Evolutionary conservation across 2,329 filamentous ascomycete genomes (phyloP), one percentile per base, ranked within the genome.

Genomic region (Scolecobasidium constrictum): DNA sequence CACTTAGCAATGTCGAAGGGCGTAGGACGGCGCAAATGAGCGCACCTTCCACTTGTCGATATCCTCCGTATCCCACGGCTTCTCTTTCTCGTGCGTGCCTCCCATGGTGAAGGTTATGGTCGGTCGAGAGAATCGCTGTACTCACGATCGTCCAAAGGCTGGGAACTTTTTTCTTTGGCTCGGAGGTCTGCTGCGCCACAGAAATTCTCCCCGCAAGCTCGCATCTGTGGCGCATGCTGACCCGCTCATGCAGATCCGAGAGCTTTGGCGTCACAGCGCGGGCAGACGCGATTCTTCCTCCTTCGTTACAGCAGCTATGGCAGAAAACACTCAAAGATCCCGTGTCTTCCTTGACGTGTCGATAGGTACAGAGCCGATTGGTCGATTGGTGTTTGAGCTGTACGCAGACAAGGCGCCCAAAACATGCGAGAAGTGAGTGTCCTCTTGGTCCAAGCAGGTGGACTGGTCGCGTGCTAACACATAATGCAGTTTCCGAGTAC

Each of bases 61-160:
- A 56, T 95, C 92, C 49, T 94, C 88, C 44, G 88, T 94, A 56
- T 95, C 88, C 88, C 88, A 93, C 43, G 86, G 84, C 63, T 94
- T 94, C 3, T 93, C 86, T 52, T 77, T 82, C 48, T 94, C 83
- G 66, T 94, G 78, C 50, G 83, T 94, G 21, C 86, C 92, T 49
- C 87, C 86, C 87, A 94, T 87, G 38, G 54, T 67, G 56, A 45
- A 16, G n/a, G n/a, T n/a, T n/a, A n/a, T n/a, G n/a, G n/a, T n/a
- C n/a, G n/a, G n/a, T n/a, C n/a, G n/a, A n/a, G n/a, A n/a, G n/a
- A n/a, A n/a, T n/a, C n/a, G n/a, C n/a, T n/a, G n/a, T n/a, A n/a
- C n/a, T n/a, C n/a, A n/a, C n/a, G n/a, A n/a, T n/a, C n/a, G n/a
- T n/a, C n/a, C n/a, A n/a, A n/a, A n/a, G n/a, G n/a, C n/a, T n/a